Base-by-base conservation (phyloP, 2,329 filamentous ascomycete genomes). In the Chaetomiaceae sp. region DNA sequence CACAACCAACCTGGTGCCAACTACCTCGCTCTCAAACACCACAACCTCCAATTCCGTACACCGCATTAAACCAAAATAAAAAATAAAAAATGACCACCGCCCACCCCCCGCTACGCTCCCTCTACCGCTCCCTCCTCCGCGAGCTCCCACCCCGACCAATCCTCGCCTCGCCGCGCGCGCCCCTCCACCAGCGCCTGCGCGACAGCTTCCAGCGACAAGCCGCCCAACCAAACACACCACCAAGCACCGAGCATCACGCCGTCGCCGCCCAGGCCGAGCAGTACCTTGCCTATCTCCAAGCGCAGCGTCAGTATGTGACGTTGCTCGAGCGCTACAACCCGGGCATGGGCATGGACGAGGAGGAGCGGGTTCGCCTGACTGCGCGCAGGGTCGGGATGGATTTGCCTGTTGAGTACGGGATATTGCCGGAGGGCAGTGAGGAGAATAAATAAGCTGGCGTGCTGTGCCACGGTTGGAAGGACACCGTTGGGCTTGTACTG, bases 291-390 rank as follows among this genome's bases (percentile, higher is more conserved):
- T 97, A 96, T 67, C 78, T 94, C 18, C 82, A 82, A 62, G 86
- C 91, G n/a, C 94, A 99, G 75, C 78, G 91, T 48, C 81, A 82
- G 67, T 96, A 97, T 69, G 80, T 82, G 23, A 85, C 82, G 14
- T 73, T 97, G 38, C 69, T 97, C 33, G 91, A 96, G 72, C 80
- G 91, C 62, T 97, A 99, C 72, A 97, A 97, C 69, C 90, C 90
- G 0, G 90, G 91, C 16, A 89, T 95, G 83, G 81, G 82, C 61
- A 89, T 96, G 86, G 83, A 87, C 60, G 86, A 84, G 67, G 84
- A 95, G 71, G 91, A 97, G 74, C 79, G 89, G 56, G 84, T 96
- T 37, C 75, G 89, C 53, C 74, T 96, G 74, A 87, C 88, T 49
- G 94, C 94, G 8, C 77, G 90, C 71, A 82, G 89, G 66, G 90